Evolutionary conservation across 331 rosid species (phyloP).

Genomic region (Pyracantha coccinea): DNA sequence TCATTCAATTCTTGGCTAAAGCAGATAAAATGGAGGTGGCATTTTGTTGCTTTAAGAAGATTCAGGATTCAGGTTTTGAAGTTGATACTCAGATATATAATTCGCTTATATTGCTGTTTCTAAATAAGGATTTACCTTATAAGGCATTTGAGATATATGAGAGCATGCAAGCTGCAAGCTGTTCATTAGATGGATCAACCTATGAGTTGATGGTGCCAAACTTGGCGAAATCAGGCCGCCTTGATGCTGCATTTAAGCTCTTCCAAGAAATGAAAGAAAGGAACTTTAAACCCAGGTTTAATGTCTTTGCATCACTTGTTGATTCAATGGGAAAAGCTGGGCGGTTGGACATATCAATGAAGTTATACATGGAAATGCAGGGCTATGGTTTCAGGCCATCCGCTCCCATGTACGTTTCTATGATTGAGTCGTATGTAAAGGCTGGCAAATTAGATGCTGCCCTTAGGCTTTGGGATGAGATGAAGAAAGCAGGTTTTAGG

Average conservation of each 20-base stretch:
- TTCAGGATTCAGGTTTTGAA: constrained; percentile 53
- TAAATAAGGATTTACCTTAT: constrained; percentile 84
- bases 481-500: constrained; percentile 78
- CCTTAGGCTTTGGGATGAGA: constrained; percentile 87
- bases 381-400: constrained; percentile 70
- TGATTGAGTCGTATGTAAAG: constrained; percentile 80
- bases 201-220: constrained; percentile 90
- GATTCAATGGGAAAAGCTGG: constrained; percentile 98
- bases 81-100: constrained; percentile 69
- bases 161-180: constrained; percentile 60
- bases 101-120: constrained; percentile 69
- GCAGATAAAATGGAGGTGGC: constrained; percentile 88
- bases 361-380: constrained; percentile 84
- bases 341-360: constrained; percentile 76
- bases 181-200: constrained; percentile 64
- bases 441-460: constrained; percentile 91
- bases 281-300: constrained; percentile 55
- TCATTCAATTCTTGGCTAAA: constrained; percentile 73
- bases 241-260: constrained; percentile 84
- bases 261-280: constrained; percentile 76
- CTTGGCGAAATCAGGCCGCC: constrained; percentile 90
- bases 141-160: constrained; percentile 92
- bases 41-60: constrained; percentile 82
- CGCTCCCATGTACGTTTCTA: constrained; percentile 58
- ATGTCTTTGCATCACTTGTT: constrained; percentile 59